Conservation (phyloP, 139 green algal genomes). For the Volvox africanus region DNA sequence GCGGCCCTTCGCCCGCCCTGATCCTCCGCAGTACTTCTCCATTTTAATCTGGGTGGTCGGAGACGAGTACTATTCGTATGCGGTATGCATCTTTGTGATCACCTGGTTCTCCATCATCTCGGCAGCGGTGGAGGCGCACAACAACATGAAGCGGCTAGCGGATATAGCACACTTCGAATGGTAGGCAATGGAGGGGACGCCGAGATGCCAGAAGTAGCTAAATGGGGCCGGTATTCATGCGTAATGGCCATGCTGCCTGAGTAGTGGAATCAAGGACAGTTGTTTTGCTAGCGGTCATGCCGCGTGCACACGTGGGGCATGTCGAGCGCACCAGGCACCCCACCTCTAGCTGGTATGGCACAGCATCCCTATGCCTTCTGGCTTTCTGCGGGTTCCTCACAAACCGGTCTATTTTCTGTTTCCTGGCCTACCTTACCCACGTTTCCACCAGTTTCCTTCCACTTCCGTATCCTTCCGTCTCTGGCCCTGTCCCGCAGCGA, state of each 20-base stretch:
- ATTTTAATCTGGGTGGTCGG: slow-evolving; percentile 67
- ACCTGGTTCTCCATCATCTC: slow-evolving; percentile 75
- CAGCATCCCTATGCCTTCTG: too few relatives aligned
- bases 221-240: too few relatives aligned
- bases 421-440: background rate
- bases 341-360: too few relatives aligned
- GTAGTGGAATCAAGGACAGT: too few relatives aligned
- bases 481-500: slow-evolving; percentile 27
- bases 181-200: background rate
- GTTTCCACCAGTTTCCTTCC: background rate
- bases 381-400: too few relatives aligned
- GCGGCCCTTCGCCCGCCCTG: background rate
- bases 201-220: too few relatives aligned
- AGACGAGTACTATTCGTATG: slow-evolving; percentile 67
- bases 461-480: background rate
- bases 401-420: too few relatives aligned
- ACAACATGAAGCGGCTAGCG: slow-evolving; percentile 66
- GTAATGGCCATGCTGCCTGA: too few relatives aligned
- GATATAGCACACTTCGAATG: slow-evolving; percentile 59
- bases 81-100: slow-evolving; percentile 67
- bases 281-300: too few relatives aligned
- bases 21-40: slow-evolving; percentile 57
- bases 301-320: too few relatives aligned
- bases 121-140: slow-evolving; percentile 58
- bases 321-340: too few relatives aligned